Conservation (phyloP, 805 yeast genomes). For the Candida peoriensis region DNA sequence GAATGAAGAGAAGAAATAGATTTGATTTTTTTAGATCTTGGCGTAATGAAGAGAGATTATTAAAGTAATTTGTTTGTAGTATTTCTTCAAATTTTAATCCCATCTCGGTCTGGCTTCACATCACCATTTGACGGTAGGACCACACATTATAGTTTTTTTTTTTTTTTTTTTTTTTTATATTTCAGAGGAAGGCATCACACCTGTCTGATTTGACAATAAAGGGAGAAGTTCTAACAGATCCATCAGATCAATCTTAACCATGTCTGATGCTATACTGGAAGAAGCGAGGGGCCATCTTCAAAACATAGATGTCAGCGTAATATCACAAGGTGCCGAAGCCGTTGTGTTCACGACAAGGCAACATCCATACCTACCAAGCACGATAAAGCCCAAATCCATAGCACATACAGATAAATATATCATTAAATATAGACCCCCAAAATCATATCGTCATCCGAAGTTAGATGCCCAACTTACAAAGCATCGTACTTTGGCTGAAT, state of each 20-base stretch:
- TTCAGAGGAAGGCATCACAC: no score
- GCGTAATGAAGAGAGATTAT: no score
- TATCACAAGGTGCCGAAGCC: constrained; percentile 93
- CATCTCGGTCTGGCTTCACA: no score
- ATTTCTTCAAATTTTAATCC: no score
- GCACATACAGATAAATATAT: constrained; percentile 40
- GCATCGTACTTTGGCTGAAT: constrained; percentile 80
- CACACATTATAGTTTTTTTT: no score
- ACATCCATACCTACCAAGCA: constrained; percentile 61
- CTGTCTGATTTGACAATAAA: no score
- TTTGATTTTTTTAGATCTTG: no score
- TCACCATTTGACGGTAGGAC: no score
- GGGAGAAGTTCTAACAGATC: constrained; percentile 3
- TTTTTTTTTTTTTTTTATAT: no score
- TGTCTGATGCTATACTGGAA: constrained; percentile 51
- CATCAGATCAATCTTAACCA: no score
- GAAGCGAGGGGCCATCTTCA: constrained; percentile 40
- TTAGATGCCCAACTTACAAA: constrained; percentile 74
- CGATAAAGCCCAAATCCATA: constrained; percentile 9
- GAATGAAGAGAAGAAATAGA: background rate
- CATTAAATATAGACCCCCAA: constrained; percentile 82
- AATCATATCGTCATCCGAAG: constrained; percentile 83
- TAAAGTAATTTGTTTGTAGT: no score
- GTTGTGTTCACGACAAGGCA: constrained; percentile 55
- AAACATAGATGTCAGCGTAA: constrained; percentile 43